phyloP scores from a whole-genome alignment of 495 filamentous ascomycete species.

The Friedmanniomyces endolithicus region DNA sequence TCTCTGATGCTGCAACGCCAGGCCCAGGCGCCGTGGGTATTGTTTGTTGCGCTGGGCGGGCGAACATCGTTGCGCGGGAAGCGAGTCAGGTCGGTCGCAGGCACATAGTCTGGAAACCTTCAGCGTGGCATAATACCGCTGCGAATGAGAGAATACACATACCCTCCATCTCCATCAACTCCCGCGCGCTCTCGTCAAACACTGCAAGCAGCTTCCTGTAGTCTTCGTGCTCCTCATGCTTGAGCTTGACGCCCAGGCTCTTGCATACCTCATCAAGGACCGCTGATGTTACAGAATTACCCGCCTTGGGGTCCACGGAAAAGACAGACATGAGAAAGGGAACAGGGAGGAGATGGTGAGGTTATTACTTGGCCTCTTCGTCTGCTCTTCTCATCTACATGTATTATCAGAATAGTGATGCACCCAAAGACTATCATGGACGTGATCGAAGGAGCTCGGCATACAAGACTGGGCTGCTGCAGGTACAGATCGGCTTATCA shows the following conservation, averaged over 20 bases:
- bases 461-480: neutral
- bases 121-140: neutral
- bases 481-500: conserved; percentile 3
- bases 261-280: conserved; percentile 17
- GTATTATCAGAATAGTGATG: neutral
- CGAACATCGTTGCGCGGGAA: conserved; percentile 23
- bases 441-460: neutral
- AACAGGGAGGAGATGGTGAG: neutral
- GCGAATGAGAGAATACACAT: neutral
- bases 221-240: conserved; percentile 25
- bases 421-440: neutral
- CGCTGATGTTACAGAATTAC: conserved; percentile 19
- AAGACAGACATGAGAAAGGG: conserved; percentile 11
- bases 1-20: conserved; percentile 24
- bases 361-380: conserved; percentile 1
- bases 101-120: conserved; percentile 17
- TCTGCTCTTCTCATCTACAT: neutral
- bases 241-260: conserved; percentile 18
- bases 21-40: conserved; percentile 25
- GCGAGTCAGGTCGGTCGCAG: conserved; percentile 13
- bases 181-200: conserved; percentile 24
- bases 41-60: conserved; percentile 6
- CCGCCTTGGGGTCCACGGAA: conserved; percentile 12
- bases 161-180: conserved; percentile 22
- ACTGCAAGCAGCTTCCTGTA: conserved; percentile 26